Conservation (phyloP, 2,329 filamentous ascomycete species). For the Penicillium oxalicum region DNA sequence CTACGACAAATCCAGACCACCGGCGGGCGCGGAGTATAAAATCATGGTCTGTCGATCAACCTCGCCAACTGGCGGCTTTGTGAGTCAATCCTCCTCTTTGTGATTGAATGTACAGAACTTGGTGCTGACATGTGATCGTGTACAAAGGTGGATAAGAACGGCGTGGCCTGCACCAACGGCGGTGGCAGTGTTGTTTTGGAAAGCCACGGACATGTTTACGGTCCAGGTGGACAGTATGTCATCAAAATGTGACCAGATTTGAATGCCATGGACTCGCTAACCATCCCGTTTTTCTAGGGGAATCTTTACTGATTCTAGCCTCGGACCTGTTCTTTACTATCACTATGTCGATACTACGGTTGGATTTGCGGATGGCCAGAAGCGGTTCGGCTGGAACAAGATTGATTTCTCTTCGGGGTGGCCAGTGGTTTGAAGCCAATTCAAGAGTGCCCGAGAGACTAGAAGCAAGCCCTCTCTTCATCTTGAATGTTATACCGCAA, state of each 20-base stretch:
- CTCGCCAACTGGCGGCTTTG: constrained; percentile 50
- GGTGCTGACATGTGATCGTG: not conserved
- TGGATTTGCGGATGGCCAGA: constrained; percentile 46
- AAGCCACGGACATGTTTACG: constrained; percentile 57
- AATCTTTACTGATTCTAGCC: constrained; percentile 26
- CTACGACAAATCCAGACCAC: constrained; percentile 49
- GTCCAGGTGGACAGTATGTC: constrained; percentile 60
- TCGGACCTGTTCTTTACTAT: constrained; percentile 56
- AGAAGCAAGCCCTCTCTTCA: too few species aligned
- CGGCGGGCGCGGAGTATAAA: constrained; percentile 57
- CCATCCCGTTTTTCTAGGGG: constrained; percentile 16
- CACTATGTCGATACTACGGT: constrained; percentile 55
- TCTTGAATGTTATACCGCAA: too few species aligned
- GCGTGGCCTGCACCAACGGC: constrained; percentile 48
- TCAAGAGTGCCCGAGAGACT: too few species aligned
- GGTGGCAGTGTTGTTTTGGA: constrained; percentile 58
- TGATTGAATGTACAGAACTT: not conserved
- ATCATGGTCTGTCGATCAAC: constrained; percentile 59
- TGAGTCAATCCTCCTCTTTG: constrained; percentile 20
- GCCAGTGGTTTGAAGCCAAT: constrained; percentile 34
- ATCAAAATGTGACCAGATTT: not conserved
- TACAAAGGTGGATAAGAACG: constrained; percentile 45
- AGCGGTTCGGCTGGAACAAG: constrained; percentile 45
- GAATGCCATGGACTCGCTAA: constrained; percentile 3
- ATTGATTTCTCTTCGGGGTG: constrained; percentile 42